Conservation (phyloP, 805 yeast genomes). For the Wickerhamomyces queroliae region DNA sequence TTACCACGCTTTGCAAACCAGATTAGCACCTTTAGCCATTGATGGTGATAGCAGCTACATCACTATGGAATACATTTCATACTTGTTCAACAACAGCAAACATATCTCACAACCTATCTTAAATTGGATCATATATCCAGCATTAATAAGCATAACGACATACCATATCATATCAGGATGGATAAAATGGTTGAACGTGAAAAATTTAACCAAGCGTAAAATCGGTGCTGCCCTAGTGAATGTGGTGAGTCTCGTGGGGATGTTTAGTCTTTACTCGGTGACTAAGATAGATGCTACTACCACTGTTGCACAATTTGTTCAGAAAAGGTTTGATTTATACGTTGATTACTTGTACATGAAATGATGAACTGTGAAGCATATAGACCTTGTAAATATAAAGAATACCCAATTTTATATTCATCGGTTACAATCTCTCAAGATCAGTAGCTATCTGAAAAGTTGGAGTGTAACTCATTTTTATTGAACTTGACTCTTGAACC, state of each 20-base stretch:
- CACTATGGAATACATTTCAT: conserved; percentile 44
- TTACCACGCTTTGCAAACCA: conserved; percentile 41
- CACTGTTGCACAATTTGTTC: conserved; percentile 10
- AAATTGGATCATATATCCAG: conserved; percentile 26
- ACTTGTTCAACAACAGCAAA: conserved; percentile 25
- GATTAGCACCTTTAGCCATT: conserved; percentile 43
- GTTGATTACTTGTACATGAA: conserved; percentile 7
- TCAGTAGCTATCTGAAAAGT: too few relatives aligned
- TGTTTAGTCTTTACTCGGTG: conserved; percentile 27
- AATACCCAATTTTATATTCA: too few relatives aligned
- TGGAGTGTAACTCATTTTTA: too few relatives aligned
- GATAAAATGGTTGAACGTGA: conserved; percentile 38
- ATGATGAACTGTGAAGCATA: too few relatives aligned
- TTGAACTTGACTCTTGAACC: too few relatives aligned
- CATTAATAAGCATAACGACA: conserved; percentile 31
- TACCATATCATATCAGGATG: conserved; percentile 56
- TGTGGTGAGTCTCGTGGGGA: conserved; percentile 29
- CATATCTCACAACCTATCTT: conserved; percentile 22
- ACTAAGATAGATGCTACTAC: conserved; percentile 4
- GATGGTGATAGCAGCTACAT: conserved; percentile 64
- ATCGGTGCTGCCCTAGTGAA: conserved; percentile 38
- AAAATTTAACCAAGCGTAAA: conserved; percentile 33
- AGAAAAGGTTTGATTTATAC: conserved; percentile 14
- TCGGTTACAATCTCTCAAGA: too few relatives aligned
- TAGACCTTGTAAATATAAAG: too few relatives aligned